Evolutionary conservation across 345 rosid species (phyloP).

Genomic region (Dipteronia sinensis): DNA sequence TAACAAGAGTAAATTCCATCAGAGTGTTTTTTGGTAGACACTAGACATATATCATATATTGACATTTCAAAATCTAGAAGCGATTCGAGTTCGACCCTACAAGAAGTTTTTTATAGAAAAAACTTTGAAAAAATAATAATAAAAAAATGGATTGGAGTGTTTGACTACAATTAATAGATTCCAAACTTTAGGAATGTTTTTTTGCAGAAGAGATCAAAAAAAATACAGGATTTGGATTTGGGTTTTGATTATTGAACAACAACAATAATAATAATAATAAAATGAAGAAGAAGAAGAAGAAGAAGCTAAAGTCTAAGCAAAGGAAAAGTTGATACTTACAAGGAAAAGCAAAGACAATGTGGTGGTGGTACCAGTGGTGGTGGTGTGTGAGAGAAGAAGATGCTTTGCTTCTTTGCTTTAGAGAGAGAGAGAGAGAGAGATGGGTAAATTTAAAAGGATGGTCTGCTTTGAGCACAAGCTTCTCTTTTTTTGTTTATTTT

Average conservation of each 20-base stretch:
- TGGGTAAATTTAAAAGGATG: slow-evolving; percentile 27
- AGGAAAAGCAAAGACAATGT: slow-evolving; percentile 50
- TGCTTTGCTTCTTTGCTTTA: slow-evolving; percentile 58
- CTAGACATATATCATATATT: not conserved
- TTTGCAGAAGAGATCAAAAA: slow-evolving; percentile 19
- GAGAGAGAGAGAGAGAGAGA: slow-evolving; percentile 7
- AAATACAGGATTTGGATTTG: not conserved
- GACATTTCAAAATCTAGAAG: not conserved
- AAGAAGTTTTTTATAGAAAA: not conserved
- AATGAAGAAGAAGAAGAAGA: not conserved
- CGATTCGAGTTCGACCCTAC: not conserved
- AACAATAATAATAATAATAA: not conserved
- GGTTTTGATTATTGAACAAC: not conserved
- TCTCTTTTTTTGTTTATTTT: slow-evolving; percentile 21
- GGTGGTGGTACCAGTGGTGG: slow-evolving; percentile 12
- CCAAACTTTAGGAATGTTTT: slow-evolving; percentile 46
- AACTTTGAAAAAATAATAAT: too few relatives aligned
- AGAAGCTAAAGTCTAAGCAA: slow-evolving; percentile 40
- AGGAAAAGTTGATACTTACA: slow-evolving; percentile 50
- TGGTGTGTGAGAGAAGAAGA: slow-evolving; percentile 36
- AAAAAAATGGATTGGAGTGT: slow-evolving; percentile 25
- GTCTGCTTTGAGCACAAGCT: slow-evolving; percentile 49
- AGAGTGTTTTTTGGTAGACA: too few relatives aligned
- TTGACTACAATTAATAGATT: slow-evolving; percentile 43
- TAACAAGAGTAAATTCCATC: not conserved